Percentiles rank a stretch among this genome's conserved stretches.
Conservation (phyloP, 1,284 basidiomycete species). For the Cryptococcus jaspeensis region DNA sequence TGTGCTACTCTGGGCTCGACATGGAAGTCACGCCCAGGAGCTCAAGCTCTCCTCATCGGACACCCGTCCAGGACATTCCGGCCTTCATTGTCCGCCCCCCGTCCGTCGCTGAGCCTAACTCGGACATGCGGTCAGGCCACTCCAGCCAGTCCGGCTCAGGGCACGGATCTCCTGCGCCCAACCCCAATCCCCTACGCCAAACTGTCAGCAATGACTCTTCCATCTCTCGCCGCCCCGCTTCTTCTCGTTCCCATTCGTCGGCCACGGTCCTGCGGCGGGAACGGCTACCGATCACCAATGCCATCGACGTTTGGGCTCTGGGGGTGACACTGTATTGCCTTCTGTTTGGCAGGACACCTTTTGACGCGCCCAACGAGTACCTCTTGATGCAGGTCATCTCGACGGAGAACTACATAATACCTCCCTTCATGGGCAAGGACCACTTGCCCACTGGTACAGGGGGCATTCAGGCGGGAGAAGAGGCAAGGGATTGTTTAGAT, state of each 20-base stretch:
- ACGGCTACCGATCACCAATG: constrained; percentile 79
- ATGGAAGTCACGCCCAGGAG: constrained; percentile 21
- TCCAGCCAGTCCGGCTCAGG: constrained; percentile 20
- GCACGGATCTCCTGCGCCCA: constrained; percentile 4
- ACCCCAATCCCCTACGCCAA: constrained; percentile 23
- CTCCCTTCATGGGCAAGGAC: constrained; percentile 73
- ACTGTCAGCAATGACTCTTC: constrained; percentile 30
- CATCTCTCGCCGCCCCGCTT: constrained; percentile 32
- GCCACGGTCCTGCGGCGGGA: constrained; percentile 25
- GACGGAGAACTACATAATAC: constrained; percentile 70
- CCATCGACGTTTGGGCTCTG: constrained; percentile 98
- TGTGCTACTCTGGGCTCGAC: constrained; percentile 60
- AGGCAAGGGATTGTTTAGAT: constrained; percentile 62
- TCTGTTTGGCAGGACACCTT: constrained; percentile 80
- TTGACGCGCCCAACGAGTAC: constrained; percentile 68
- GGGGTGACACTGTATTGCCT: constrained; percentile 97
- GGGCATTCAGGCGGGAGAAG: constrained; percentile 35
- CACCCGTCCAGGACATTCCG: constrained; percentile 23
- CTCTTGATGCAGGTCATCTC: constrained; percentile 82
- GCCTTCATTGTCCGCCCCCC: constrained; percentile 42
- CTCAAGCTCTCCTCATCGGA: constrained; percentile 12
- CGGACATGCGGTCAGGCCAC: not conserved
- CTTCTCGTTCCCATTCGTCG: constrained; percentile 31
- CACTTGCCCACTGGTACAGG: constrained; percentile 63
- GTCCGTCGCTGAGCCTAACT: constrained; percentile 14